These are phyloP conservation scores for Chaetomidium leptoderma DNA, from an alignment of 495 filamentous ascomycete genomes.

Conservation along the genomic window DNA sequence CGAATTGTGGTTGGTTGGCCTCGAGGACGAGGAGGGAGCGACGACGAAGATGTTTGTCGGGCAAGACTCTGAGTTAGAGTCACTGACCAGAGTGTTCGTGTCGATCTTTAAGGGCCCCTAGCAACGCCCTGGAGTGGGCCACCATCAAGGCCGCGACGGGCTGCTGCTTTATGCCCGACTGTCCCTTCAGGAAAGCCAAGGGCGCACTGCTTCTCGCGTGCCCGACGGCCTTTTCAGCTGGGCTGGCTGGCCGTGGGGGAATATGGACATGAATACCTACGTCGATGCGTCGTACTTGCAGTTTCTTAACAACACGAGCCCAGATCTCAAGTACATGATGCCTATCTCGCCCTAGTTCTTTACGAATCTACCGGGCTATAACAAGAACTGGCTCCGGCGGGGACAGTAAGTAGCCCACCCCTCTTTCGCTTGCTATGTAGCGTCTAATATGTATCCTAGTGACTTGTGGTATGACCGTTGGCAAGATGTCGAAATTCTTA, in stretches of 20 bases:
- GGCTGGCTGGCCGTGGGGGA: slow-evolving; percentile 19
- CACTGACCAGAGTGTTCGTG: no score
- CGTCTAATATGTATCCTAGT: no score
- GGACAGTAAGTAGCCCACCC: slow-evolving; percentile 65
- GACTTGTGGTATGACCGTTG: slow-evolving; percentile 62
- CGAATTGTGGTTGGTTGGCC: no score
- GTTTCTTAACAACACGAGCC: slow-evolving; percentile 1
- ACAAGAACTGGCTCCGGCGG: slow-evolving; percentile 67
- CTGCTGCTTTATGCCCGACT: slow-evolving; percentile 57
- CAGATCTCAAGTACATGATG: slow-evolving; percentile 54
- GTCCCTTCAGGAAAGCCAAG: slow-evolving; percentile 48
- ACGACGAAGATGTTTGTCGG: no score
- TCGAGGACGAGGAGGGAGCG: no score
- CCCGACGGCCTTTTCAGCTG: slow-evolving; percentile 21
- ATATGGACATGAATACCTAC: slow-evolving; percentile 13
- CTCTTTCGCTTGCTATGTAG: no score
- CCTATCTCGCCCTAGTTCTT: slow-evolving; percentile 70
- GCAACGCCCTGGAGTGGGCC: slow-evolving; percentile 26
- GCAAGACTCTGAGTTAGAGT: no score
- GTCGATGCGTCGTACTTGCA: slow-evolving; percentile 13
- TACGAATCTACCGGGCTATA: slow-evolving; percentile 53
- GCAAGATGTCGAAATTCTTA: slow-evolving; percentile 53
- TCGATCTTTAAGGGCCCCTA: slow-evolving; percentile 30
- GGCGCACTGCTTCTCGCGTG: slow-evolving; percentile 13
- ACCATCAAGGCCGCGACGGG: slow-evolving; percentile 43